Base-by-base conservation (phyloP, 306 rosid genomes). In the Abrus precatorius region DNA sequence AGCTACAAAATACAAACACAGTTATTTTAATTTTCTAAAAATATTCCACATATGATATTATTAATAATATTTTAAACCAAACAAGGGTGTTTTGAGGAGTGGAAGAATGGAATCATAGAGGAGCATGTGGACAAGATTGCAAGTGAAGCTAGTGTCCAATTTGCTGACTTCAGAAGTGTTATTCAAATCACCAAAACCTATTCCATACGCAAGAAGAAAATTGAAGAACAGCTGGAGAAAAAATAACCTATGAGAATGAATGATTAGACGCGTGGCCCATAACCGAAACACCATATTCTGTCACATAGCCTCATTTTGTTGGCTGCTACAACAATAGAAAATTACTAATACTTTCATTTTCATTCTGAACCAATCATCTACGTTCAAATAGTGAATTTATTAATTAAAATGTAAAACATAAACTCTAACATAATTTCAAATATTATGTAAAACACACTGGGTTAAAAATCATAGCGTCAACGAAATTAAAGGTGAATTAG, bases 121-220 rank as follows among this genome's bases (percentile, higher is more conserved):
- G 61, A 72, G 49, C 87, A 69, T 74, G 81, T 74, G 87, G 78
- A 68, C 27, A 79, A 43, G 40, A 68, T 59, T 69, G 56, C 10
- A 52, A 60, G 20, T 27, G 78, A 79, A 74, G 86, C 13, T n/a
- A 65, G 41, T 47, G 40, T 57, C 36, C 61, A 55, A 64, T 9
- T 57, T 74, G 81, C 60, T 84, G 81, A 79, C 30, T 59, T 59
- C 55, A 56, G 30, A 59, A 84, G 70, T 55, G 52, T n/a, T 59
- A 68, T 78, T 73, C 54, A 45, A 60, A 27, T 9, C 28, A 45
- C 48, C 76, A 33, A 65, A 83, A 56, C 36, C 33, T 78, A 74
- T 49, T 84, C 33, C 59, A 73, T 14, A 84, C 84, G 77, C 73
- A 67, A 84, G 44, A 7, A 74, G 5, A 54, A 32, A 76, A 73